These are phyloP conservation scores for Cucurbita pepo DNA, from an alignment of 306 rosid genomes.

Conservation along the genomic window DNA sequence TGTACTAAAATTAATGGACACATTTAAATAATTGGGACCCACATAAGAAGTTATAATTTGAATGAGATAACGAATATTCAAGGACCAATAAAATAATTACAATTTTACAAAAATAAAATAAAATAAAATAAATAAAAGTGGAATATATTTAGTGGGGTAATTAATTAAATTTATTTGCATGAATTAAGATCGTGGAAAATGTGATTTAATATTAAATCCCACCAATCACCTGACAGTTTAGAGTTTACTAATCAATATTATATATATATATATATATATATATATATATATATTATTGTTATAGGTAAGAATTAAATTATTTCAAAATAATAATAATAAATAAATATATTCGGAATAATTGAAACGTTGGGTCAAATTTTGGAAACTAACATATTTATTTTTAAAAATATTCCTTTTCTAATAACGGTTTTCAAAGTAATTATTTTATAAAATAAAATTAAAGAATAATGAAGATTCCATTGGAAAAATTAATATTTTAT, in stretches of 20 bases:
- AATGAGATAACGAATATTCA: not conserved
- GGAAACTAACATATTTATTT: not conserved
- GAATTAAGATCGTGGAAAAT: not conserved
- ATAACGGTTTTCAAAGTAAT: too few species aligned
- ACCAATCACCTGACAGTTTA: not conserved
- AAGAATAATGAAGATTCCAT: too few species aligned
- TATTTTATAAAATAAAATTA: too few species aligned
- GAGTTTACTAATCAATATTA: not conserved
- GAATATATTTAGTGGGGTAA: not conserved
- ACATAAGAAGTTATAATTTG: not conserved
- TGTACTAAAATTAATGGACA: not conserved
- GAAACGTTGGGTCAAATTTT: not conserved
- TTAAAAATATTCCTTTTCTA: too few species aligned
- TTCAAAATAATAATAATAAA: too few species aligned
- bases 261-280: not conserved
- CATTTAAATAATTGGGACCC: not conserved
- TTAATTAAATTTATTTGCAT: not conserved
- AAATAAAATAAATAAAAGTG: not conserved
- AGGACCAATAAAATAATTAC: not conserved
- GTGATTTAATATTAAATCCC: not conserved
- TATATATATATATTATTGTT: too few species aligned
- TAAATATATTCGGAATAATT: too few species aligned
- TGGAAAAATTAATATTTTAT: too few species aligned
- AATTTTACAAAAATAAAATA: not conserved
- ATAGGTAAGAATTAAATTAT: not conserved